phyloP scores from a whole-genome alignment of 2,329 filamentous ascomycete species.

The Mycogone perniciosa region DNA sequence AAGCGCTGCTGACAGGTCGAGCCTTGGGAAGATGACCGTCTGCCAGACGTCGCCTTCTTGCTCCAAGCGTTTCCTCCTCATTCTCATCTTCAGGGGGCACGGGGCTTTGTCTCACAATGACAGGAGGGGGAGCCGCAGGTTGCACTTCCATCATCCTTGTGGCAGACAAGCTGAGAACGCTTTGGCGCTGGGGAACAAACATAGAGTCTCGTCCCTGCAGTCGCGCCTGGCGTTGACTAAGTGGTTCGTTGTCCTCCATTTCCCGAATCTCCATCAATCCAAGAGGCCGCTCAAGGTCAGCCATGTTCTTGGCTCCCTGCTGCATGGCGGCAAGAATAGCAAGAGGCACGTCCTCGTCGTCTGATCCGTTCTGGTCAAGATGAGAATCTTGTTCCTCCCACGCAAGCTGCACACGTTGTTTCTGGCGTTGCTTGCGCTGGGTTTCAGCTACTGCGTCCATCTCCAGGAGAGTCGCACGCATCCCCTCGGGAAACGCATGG shows the following conservation, averaged over 20 bases:
- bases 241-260: constrained; percentile 85
- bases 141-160: constrained; percentile 11
- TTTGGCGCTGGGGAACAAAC: constrained; percentile 36
- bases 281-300: constrained; percentile 57
- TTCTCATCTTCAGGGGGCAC: constrained; percentile 37
- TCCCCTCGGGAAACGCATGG: constrained; percentile 61
- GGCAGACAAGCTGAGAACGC: constrained; percentile 29
- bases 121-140: constrained; percentile 18
- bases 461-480: constrained; percentile 84
- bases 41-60: constrained; percentile 59
- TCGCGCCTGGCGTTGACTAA: constrained; percentile 69
- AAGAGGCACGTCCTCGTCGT: constrained; percentile 82
- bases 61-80: constrained; percentile 59
- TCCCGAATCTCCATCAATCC: constrained; percentile 76
- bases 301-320: constrained; percentile 43
- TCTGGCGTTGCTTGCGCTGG: constrained; percentile 66
- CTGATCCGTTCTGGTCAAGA: constrained; percentile 38
- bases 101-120: constrained; percentile 32
- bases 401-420: constrained; percentile 74
- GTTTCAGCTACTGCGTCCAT: constrained; percentile 85
- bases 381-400: constrained; percentile 69
- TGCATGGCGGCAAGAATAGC: constrained; percentile 66
- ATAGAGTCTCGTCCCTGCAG: constrained; percentile 57
- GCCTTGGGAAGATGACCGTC: constrained; percentile 42
- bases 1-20: constrained; percentile 57